A percentile compares a stretch with the other conserved stretches of the same genome.
phyloP scores from a whole-genome alignment of 2,329 filamentous ascomycete species.

The Penicillium sp. region DNA sequence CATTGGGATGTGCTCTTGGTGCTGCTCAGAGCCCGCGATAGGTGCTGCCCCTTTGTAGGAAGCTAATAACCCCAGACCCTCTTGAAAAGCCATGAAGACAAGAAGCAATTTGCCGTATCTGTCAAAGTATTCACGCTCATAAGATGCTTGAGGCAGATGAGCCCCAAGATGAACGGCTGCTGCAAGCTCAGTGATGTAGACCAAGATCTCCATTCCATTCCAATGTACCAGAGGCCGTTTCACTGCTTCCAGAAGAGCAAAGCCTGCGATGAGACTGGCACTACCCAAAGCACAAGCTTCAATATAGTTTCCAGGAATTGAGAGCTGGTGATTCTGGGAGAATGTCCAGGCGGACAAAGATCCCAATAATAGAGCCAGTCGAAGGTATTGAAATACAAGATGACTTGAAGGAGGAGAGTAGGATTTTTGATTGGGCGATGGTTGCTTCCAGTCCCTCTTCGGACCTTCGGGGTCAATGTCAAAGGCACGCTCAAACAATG shows the following conservation, averaged over 20 bases:
- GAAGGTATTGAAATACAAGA: constrained; percentile 38
- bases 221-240: constrained; percentile 46
- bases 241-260: constrained; percentile 46
- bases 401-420: constrained; percentile 20
- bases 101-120: constrained; percentile 47
- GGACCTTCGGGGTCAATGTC: constrained; percentile 42
- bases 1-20: constrained; percentile 15
- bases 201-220: constrained; percentile 48
- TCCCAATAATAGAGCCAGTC: constrained; percentile 37
- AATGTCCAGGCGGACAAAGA: constrained; percentile 43
- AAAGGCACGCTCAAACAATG: constrained; percentile 54
- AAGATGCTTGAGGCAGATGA: constrained; percentile 39
- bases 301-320: constrained; percentile 45
- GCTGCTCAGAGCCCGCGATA: constrained; percentile 12
- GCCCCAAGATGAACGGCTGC: constrained; percentile 47
- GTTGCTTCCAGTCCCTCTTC: constrained; percentile 29
- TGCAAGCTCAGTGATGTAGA: constrained; percentile 46
- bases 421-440: constrained; percentile 15
- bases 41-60: constrained; percentile 28
- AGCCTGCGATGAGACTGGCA: constrained; percentile 48
- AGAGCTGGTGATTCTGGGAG: constrained; percentile 39
- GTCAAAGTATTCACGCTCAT: constrained; percentile 45
- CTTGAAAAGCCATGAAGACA: constrained; percentile 48
- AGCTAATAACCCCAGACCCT: constrained; percentile 41
- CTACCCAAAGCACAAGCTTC: constrained; percentile 47